These are phyloP conservation scores for Aspergillus sp. DNA, from an alignment of 2,329 filamentous ascomycete species.

Conservation along the genomic window DNA sequence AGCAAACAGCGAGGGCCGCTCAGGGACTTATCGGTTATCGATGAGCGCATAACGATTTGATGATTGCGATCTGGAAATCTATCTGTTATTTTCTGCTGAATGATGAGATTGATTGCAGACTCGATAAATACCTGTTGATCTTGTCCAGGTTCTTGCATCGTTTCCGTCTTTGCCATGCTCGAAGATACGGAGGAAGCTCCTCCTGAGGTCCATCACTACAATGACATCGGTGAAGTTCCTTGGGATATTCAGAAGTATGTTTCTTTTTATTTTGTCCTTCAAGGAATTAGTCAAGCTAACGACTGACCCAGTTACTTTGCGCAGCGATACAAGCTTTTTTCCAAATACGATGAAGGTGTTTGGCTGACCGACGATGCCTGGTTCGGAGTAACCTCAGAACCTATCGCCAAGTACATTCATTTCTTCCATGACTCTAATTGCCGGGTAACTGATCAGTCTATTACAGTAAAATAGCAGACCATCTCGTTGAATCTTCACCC, in stretches of 20 bases:
- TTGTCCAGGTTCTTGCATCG: neutral
- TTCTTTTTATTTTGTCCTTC: neutral
- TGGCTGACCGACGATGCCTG: conserved; percentile 90
- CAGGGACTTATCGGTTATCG: conserved; percentile 16
- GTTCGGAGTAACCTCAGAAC: conserved; percentile 95
- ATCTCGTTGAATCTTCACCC: conserved; percentile 57
- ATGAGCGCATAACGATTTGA: conserved; percentile 5
- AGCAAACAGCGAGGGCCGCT: conserved; percentile 19
- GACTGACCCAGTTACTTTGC: conserved; percentile 69
- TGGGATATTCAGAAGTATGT: conserved; percentile 77
- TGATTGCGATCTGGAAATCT: neutral
- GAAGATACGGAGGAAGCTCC: conserved; percentile 27
- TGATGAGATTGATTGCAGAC: neutral
- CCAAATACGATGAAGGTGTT: conserved; percentile 79
- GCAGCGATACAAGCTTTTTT: conserved; percentile 83
- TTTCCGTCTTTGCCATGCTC: conserved; percentile 19
- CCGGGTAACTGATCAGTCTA: neutral
- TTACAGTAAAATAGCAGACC: conserved; percentile 66
- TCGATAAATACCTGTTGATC: neutral
- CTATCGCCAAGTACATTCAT: conserved; percentile 65
- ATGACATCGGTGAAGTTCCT: conserved; percentile 65
- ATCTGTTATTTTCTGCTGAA: neutral
- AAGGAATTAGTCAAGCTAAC: conserved; percentile 3
- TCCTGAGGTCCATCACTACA: conserved; percentile 63
- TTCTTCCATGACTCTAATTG: conserved; percentile 2